phyloP scores from a whole-genome alignment of 371 early-diverging fungal genomes.

The Rhizopus stolonifer region DNA sequence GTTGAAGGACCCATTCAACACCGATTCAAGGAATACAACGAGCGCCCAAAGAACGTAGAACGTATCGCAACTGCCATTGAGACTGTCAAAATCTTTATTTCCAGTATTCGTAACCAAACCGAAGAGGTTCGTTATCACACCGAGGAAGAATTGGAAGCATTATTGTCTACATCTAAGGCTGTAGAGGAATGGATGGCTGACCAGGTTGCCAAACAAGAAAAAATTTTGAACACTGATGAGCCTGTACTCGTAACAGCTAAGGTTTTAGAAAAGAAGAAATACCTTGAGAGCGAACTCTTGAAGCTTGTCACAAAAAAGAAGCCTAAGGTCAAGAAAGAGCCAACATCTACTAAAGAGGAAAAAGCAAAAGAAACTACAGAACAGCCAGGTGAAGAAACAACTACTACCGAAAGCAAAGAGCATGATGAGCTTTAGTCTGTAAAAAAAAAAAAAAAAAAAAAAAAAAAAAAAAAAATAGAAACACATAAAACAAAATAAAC shows the following conservation, averaged over 20 bases:
- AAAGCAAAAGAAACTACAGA: slow-evolving; percentile 9
- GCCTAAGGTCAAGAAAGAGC: slow-evolving; percentile 38
- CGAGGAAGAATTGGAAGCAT: slow-evolving; percentile 57
- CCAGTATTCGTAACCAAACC: slow-evolving; percentile 29
- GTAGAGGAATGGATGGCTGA: slow-evolving; percentile 65
- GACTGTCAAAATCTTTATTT: slow-evolving; percentile 43
- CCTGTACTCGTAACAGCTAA: slow-evolving; percentile 65
- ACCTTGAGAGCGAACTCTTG: slow-evolving; percentile 54
- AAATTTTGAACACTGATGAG: slow-evolving; percentile 54
- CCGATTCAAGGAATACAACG: slow-evolving; percentile 61
- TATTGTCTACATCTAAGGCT: slow-evolving; percentile 44
- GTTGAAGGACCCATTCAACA: slow-evolving; percentile 67
- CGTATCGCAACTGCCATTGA: slow-evolving; percentile 43
- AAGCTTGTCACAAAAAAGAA: slow-evolving; percentile 61
- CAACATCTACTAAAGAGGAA: slow-evolving; percentile 9
- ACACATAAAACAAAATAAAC: no score
- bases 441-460: background rate
- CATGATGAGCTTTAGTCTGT: slow-evolving; percentile 17
- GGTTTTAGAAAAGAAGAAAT: slow-evolving; percentile 44
- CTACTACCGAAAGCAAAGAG: slow-evolving; percentile 1
- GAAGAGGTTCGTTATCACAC: slow-evolving; percentile 61
- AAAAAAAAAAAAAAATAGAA: background rate
- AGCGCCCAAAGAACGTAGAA: slow-evolving; percentile 63
- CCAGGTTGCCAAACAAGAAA: slow-evolving; percentile 61
- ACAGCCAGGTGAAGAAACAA: slow-evolving; percentile 7